Percentiles rank a stretch among this genome's conserved stretches.
phyloP scores from a whole-genome alignment of 352 stramenopile genomes.

The Thraustochytrium striatum region DNA sequence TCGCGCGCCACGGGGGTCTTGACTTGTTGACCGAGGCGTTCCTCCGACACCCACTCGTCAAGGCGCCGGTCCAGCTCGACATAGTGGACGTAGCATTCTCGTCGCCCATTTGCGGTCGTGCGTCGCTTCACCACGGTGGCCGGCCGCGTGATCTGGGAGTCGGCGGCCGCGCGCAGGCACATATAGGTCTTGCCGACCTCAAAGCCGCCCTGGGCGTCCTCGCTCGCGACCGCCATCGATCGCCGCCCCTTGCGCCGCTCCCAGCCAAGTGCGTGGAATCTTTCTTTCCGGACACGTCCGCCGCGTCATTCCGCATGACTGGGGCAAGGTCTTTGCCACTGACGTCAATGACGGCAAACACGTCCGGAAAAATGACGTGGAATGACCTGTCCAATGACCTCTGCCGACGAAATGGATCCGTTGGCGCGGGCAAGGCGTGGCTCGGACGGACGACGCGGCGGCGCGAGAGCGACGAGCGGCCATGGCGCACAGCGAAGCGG shows the following conservation, averaged over 20 bases:
- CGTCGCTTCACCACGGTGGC: slow-evolving; percentile 18
- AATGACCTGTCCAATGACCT: too few relatives aligned
- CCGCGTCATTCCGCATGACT: too few relatives aligned
- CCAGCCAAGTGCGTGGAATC: too few relatives aligned
- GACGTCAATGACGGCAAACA: too few relatives aligned
- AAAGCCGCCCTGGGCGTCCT: background rate
- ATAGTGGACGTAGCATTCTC: slow-evolving; percentile 80
- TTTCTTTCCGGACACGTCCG: too few relatives aligned
- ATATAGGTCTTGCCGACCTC: slow-evolving; percentile 29
- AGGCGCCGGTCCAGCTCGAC: slow-evolving; percentile 54
- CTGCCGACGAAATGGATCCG: too few relatives aligned
- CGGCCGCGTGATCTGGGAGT: background rate
- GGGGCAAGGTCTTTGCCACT: too few relatives aligned
- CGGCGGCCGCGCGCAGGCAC: background rate
- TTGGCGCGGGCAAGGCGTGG: too few relatives aligned
- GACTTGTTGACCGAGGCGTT: slow-evolving; percentile 9
- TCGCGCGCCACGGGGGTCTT: background rate
- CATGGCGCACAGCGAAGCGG: background rate
- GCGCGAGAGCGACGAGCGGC: too few relatives aligned
- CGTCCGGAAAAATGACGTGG: too few relatives aligned
- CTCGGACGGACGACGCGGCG: too few relatives aligned
- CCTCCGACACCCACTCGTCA: slow-evolving; percentile 49
- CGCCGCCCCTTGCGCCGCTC: too few relatives aligned
- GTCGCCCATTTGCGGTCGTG: background rate
- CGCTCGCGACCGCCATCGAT: background rate